Base-by-base conservation (phyloP, 352 stramenopile genomes). In the Aphanomyces astaci region DNA sequence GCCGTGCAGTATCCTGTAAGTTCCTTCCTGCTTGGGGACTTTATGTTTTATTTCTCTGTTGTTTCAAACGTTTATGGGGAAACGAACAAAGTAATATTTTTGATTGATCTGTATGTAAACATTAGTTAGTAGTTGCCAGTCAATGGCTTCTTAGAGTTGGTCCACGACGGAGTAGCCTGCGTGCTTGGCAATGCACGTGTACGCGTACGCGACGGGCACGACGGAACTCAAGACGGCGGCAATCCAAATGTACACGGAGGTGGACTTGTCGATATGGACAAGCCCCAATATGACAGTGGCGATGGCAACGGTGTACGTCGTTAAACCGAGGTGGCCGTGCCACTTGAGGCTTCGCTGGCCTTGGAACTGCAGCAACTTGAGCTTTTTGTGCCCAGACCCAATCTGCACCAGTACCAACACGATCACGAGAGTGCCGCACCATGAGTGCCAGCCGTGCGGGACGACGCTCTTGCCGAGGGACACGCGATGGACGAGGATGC, bases 151-250 rank as follows among this genome's bases (percentile, higher is more conserved):
- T 22, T 60, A 68, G 3, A 68, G 43, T 28, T 68, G 62, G 28
- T 68, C 62, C 15, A 68, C 43, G 33, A 59, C 62, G n/a, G 62
- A 40, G 32, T 68, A 68, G 7, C 62, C 62, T 4, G 48, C 46
- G n/a, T 32, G 49, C 39, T 68, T 68, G 62, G 25, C 55, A 1
- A 22, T 24, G 32, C 40, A 52, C 2, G 25, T n/a, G 43, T 68
- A 68, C 13, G 62, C 62, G 33, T 68, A 68, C 22, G 59, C 25
- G 62, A 68, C 62, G 24, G 49, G 49, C n/a, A 59, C 28, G 51
- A 68, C 62, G 9, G 49, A 22, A 17, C 19, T 28, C 4, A 48
- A 11, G 19, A 68, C 43, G 48, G 55, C 62, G 28, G 43, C 62
- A 32, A 30, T 68, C 62, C 62, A 68, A 24, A 59, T 45, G 31